Conservation (phyloP, 2,329 filamentous ascomycete species). For the Orbilia blumenaviensis region DNA sequence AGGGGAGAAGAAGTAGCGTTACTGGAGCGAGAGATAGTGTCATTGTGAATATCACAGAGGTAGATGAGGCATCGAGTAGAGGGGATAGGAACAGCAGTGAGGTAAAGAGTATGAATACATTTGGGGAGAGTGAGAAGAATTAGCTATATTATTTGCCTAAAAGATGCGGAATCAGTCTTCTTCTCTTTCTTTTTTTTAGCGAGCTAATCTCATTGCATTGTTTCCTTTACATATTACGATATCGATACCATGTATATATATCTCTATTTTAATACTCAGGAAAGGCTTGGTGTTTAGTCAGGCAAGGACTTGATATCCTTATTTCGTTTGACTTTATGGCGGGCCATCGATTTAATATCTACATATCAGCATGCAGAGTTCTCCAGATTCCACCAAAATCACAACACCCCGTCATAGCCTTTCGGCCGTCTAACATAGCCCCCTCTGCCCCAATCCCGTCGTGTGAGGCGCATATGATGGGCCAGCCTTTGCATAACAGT, state of each 20-base stretch:
- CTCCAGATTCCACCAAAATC: conserved; percentile 58
- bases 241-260: background rate
- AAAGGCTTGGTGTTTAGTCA: too few species aligned
- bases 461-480: too few species aligned
- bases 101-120: conserved; percentile 6
- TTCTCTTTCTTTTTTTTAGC: background rate
- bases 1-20: background rate
- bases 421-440: conserved; percentile 60
- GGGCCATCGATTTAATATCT: background rate
- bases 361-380: conserved; percentile 58
- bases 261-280: background rate
- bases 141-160: background rate
- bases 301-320: background rate
- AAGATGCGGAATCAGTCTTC: background rate
- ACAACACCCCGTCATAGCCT: conserved; percentile 58
- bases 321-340: background rate
- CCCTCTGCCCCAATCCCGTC: conserved; percentile 61
- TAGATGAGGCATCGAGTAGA: conserved; percentile 2
- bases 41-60: conserved; percentile 16
- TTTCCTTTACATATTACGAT: background rate
- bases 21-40: conserved; percentile 14
- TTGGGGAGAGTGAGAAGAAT: conserved; percentile 3
- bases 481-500: too few species aligned
- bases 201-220: too few species aligned
- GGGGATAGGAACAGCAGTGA: conserved; percentile 7